phyloP scores from a whole-genome alignment of 2,329 filamentous ascomycete genomes.

The Ophiosphaerella korrae region DNA sequence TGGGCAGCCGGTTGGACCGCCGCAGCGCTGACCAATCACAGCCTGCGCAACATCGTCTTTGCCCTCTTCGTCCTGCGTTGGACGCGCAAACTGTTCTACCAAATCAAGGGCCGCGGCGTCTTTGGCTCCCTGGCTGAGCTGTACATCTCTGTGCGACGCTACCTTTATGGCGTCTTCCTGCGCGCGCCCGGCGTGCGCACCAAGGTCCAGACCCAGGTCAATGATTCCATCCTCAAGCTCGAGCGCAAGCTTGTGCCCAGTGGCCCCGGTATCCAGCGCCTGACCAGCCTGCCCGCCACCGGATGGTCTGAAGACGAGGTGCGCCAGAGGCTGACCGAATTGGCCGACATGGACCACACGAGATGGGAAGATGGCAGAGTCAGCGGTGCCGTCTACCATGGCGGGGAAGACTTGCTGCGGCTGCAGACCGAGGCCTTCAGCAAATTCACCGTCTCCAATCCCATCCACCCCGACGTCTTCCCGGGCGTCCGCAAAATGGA shows the following conservation, averaged over 20 bases:
- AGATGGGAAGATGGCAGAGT: constrained; percentile 96
- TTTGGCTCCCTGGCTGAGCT: constrained; percentile 77
- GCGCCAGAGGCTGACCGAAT: constrained; percentile 74
- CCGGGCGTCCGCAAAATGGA: constrained; percentile 99
- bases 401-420: constrained; percentile 78
- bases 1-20: not conserved
- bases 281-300: constrained; percentile 78
- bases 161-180: constrained; percentile 84
- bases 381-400: constrained; percentile 94
- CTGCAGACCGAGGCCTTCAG: constrained; percentile 93
- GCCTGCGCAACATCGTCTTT: constrained; percentile 85
- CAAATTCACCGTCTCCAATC: constrained; percentile 93
- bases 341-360: constrained; percentile 89
- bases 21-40: constrained; percentile 40
- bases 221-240: constrained; percentile 77
- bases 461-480: constrained; percentile 97
- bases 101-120: constrained; percentile 86
- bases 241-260: constrained; percentile 81
- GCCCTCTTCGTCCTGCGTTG: constrained; percentile 85
- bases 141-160: constrained; percentile 73
- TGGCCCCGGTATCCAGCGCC: constrained; percentile 71
- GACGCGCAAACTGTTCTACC: constrained; percentile 78
- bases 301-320: constrained; percentile 83
- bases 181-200: constrained; percentile 83
- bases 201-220: constrained; percentile 83